phyloP scores from a whole-genome alignment of 2,329 filamentous ascomycete genomes.

The Exophiala aquamarina region DNA sequence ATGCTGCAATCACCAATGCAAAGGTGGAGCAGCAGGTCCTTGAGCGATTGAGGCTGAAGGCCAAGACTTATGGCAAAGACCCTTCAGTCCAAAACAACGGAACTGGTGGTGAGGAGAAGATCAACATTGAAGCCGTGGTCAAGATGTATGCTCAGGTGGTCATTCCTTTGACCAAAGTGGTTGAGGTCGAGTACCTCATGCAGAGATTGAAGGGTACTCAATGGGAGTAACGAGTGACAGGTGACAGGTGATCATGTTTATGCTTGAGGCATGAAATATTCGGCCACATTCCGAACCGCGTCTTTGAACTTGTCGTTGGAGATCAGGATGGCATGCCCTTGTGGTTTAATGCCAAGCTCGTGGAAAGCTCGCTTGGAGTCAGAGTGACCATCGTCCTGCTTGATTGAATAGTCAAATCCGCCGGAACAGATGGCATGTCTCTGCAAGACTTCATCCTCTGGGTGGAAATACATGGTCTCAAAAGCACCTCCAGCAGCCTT shows the following conservation, averaged over 20 bases:
- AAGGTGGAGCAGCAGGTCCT: slow-evolving; percentile 90
- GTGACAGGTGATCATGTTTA: slow-evolving; percentile 2
- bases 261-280: slow-evolving; percentile 63
- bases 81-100: slow-evolving; percentile 60
- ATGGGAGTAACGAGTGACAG: slow-evolving; percentile 41
- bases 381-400: slow-evolving; percentile 72
- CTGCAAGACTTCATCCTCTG: slow-evolving; percentile 88
- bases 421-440: slow-evolving; percentile 70
- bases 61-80: slow-evolving; percentile 89
- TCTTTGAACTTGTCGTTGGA: slow-evolving; percentile 73
- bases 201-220: slow-evolving; percentile 68
- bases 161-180: slow-evolving; percentile 95
- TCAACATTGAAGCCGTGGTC: slow-evolving; percentile 88
- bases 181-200: slow-evolving; percentile 98
- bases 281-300: slow-evolving; percentile 72
- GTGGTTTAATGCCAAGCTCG: slow-evolving; percentile 82
- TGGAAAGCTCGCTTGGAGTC: slow-evolving; percentile 95
- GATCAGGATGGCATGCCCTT: slow-evolving; percentile 82
- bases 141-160: slow-evolving; percentile 88
- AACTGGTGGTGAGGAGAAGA: slow-evolving; percentile 61
- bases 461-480: slow-evolving; percentile 85
- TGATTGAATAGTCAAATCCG: slow-evolving; percentile 75
- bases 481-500: slow-evolving; percentile 50
- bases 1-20: slow-evolving; percentile 83
- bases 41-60: slow-evolving; percentile 82